These are phyloP conservation scores for Neostapfia colusana DNA, from an alignment of 176 grass and related monocot species.

Conservation along the genomic window DNA sequence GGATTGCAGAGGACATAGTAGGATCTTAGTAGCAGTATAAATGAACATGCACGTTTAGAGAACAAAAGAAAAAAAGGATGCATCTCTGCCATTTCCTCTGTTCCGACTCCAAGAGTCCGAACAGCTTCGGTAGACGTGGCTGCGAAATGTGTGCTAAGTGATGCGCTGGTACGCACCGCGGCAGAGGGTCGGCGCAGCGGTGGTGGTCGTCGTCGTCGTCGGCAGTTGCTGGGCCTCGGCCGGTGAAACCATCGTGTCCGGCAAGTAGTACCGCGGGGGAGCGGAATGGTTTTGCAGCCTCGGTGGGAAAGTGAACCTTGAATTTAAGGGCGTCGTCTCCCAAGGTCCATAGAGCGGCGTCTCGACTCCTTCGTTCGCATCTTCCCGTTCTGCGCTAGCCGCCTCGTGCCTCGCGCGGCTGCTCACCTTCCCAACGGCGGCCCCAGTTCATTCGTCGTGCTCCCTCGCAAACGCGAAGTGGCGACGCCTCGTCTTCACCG, in stretches of 20 bases:
- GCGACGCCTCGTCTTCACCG: neutral
- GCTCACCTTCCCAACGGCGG: neutral
- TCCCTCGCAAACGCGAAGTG: neutral
- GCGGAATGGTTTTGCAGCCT: neutral
- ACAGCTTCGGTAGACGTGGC: neutral
- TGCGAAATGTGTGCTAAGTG: neutral
- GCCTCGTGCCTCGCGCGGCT: neutral
- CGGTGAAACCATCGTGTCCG: neutral
- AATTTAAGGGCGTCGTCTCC: neutral
- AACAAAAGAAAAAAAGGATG: too few relatives aligned
- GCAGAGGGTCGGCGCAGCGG: constrained; percentile 22
- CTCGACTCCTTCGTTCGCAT: neutral
- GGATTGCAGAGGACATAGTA: neutral
- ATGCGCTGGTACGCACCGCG: neutral
- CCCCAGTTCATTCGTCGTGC: neutral
- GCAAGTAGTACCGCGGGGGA: neutral
- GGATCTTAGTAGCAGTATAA: neutral
- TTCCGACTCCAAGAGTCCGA: too few relatives aligned
- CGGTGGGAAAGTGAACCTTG: neutral
- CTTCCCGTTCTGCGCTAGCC: neutral
- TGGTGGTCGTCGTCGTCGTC: neutral
- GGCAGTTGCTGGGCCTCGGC: neutral
- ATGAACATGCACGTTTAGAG: neutral
- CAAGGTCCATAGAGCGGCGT: neutral
- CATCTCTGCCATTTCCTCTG: too few relatives aligned